Percentiles rank a stretch among this genome's conserved stretches.
phyloP scores from a whole-genome alignment of 345 rosid species.

The Euphorbia lathyris region DNA sequence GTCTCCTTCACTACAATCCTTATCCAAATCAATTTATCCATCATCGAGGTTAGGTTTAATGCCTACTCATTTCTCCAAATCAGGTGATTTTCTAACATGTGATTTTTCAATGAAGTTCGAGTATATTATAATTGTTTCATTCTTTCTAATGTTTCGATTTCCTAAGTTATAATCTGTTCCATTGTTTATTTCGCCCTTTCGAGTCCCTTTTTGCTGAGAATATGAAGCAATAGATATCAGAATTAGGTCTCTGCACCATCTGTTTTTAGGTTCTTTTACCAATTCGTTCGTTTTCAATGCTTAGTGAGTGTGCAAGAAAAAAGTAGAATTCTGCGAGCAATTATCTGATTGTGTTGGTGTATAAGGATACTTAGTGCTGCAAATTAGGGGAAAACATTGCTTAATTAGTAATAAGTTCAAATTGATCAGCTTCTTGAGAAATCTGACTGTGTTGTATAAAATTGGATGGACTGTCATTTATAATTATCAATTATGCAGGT shows the following conservation, averaged over 20 bases:
- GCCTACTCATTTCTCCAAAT: not conserved
- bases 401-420: not conserved
- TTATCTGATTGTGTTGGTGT: not conserved
- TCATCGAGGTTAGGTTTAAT: too few species aligned
- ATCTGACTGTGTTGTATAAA: not conserved
- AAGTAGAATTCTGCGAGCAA: not conserved
- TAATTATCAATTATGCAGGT: conserved; percentile 23
- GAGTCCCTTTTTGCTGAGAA: not conserved
- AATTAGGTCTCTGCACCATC: not conserved
- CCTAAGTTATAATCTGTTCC: too few species aligned
- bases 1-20: not conserved
- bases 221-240: not conserved
- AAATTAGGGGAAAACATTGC: not conserved
- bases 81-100: not conserved
- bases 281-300: not conserved
- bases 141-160: too few species aligned
- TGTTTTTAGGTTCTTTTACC: not conserved
- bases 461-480: not conserved
- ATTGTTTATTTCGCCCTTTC: too few species aligned
- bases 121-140: not conserved
- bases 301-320: not conserved
- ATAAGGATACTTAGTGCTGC: not conserved
- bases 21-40: too few species aligned
- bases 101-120: not conserved
- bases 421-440: not conserved